phyloP scores from a whole-genome alignment of 805 yeast genomes.

The Pichia nakasei region DNA sequence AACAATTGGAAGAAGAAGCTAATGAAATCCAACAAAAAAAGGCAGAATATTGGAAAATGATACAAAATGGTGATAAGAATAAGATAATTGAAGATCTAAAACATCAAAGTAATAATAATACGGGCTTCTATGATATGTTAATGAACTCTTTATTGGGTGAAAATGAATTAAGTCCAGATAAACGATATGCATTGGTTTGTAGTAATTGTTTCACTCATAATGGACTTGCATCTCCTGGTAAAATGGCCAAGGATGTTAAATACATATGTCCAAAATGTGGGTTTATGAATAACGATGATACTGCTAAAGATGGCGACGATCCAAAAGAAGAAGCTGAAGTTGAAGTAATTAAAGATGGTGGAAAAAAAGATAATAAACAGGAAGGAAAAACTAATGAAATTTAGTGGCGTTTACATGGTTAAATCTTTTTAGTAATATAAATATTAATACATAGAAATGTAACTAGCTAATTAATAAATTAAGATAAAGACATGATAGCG shows the following conservation, averaged over 20 bases:
- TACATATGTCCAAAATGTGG: constrained; percentile 59
- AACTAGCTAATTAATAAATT: no score
- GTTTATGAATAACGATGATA: not conserved
- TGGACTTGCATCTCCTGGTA: constrained; percentile 73
- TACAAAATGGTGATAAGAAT: constrained; percentile 22
- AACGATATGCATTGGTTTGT: constrained; percentile 68
- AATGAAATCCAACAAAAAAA: constrained; percentile 34
- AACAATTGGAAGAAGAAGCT: constrained; percentile 33
- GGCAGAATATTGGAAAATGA: constrained; percentile 28
- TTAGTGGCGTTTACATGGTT: not conserved
- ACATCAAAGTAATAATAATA: constrained; percentile 9
- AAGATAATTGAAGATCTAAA: constrained; percentile 10
- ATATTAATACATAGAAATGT: no score
- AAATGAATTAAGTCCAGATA: constrained; percentile 52
- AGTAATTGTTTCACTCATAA: constrained; percentile 57
- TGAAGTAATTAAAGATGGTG: not conserved
- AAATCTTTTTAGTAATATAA: constrained; percentile 6
- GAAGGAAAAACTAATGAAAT: not conserved
- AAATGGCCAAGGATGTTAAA: constrained; percentile 38
- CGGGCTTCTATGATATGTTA: constrained; percentile 25
- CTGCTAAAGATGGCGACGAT: no score
- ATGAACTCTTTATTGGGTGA: constrained; percentile 45
- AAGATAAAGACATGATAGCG: constrained; percentile 75
- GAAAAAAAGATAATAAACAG: not conserved
- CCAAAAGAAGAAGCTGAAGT: no score